Percentiles rank a stretch among this genome's conserved stretches.
Conservation (phyloP, 805 yeast species). For the Wickerhamomyces bovis region DNA sequence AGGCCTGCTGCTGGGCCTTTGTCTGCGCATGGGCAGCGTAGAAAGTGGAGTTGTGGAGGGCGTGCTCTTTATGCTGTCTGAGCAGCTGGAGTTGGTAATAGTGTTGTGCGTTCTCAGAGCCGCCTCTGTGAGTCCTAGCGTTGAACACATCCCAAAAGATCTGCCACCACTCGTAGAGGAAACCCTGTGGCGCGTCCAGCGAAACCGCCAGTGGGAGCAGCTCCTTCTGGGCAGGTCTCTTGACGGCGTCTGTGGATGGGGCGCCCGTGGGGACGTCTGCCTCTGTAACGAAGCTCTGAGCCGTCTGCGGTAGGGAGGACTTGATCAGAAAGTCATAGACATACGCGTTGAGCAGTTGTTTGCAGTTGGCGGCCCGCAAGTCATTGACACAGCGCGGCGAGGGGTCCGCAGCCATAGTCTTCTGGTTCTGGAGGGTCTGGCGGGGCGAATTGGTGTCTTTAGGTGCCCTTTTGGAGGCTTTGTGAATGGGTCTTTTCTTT, state of each 20-base stretch:
- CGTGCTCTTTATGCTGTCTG: conserved; percentile 55
- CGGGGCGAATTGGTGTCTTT: too few species aligned
- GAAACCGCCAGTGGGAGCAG: conserved; percentile 46
- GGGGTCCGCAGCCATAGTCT: conserved; percentile 7
- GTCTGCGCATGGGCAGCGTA: conserved; percentile 42
- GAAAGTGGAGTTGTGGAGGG: conserved; percentile 37
- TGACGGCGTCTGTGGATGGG: conserved; percentile 13
- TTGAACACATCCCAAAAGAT: conserved; percentile 91
- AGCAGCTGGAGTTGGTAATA: conserved; percentile 59
- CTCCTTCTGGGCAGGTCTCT: conserved; percentile 28
- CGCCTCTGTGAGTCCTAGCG: conserved; percentile 65
- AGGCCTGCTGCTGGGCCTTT: conserved; percentile 21
- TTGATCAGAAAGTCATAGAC: conserved; percentile 81
- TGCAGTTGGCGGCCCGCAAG: conserved; percentile 24
- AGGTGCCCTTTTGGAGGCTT: neutral
- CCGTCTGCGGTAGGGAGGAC: conserved; percentile 65
- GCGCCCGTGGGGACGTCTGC: conserved; percentile 48
- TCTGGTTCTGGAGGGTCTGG: neutral
- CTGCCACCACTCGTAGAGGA: conserved; percentile 93
- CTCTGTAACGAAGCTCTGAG: conserved; percentile 67
- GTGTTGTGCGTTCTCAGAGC: conserved; percentile 59
- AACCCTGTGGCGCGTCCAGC: conserved; percentile 84
- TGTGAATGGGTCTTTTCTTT: neutral
- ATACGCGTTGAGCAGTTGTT: conserved; percentile 70
- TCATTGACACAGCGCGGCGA: conserved; percentile 19